Percentiles rank a stretch among this genome's conserved stretches.
These are phyloP conservation scores for Cercis canadensis DNA, from an alignment of 306 rosid genomes.

Conservation along the genomic window DNA sequence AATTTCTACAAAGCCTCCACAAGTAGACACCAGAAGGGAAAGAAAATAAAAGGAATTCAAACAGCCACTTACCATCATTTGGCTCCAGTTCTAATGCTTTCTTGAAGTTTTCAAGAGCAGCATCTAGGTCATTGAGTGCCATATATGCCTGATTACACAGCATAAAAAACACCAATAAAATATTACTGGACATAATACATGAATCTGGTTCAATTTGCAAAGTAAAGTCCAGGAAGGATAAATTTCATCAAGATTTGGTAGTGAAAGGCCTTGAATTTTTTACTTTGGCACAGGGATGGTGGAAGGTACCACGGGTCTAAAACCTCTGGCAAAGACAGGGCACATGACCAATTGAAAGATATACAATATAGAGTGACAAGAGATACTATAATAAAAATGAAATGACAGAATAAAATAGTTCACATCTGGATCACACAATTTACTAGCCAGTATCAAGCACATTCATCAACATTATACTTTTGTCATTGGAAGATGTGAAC, in stretches of 20 bases:
- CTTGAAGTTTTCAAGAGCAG: constrained; percentile 59
- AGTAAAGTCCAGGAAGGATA: constrained; percentile 16
- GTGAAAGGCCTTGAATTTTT: too few species aligned
- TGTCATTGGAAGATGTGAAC: constrained; percentile 36
- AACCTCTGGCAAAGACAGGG: constrained; percentile 3
- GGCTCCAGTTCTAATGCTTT: constrained; percentile 63
- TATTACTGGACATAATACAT: constrained; percentile 16
- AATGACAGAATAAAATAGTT: neutral
- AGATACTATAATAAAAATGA: constrained; percentile 9
- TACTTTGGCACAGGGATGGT: too few species aligned
- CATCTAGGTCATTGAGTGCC: constrained; percentile 57
- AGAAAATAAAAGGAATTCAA: constrained; percentile 8
- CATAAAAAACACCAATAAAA: constrained; percentile 24
- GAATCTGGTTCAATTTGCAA: neutral
- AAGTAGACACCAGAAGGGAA: neutral
- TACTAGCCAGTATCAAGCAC: constrained; percentile 20
- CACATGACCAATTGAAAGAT: neutral
- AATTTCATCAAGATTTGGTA: too few species aligned
- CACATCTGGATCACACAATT: constrained; percentile 27
- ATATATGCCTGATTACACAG: constrained; percentile 50
- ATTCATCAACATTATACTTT: constrained; percentile 25
- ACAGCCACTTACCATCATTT: constrained; percentile 54
- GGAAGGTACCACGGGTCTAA: constrained; percentile 11
- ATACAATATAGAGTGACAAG: neutral
- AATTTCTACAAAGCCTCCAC: constrained; percentile 17